Percentiles rank a stretch among this genome's conserved stretches.
These are phyloP conservation scores for Fusarium liriodendri DNA, from an alignment of 2,329 filamentous ascomycete genomes.

Conservation along the genomic window DNA sequence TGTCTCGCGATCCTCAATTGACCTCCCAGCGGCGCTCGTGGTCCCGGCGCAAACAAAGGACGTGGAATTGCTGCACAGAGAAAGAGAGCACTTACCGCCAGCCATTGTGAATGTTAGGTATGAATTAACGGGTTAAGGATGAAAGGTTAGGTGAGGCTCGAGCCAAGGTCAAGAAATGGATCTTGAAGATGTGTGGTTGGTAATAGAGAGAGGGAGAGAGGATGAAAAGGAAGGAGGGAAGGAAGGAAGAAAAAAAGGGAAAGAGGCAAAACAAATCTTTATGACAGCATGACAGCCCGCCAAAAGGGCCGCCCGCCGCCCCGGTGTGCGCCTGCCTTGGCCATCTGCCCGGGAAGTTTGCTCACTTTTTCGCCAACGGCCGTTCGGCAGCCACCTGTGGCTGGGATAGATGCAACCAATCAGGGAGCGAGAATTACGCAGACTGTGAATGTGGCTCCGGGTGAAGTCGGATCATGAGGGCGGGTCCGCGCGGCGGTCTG, in stretches of 20 bases:
- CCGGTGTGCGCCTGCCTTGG: not conserved
- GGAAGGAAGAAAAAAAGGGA: constrained; percentile 36
- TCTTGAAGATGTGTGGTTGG: constrained; percentile 26
- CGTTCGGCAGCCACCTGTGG: constrained; percentile 37
- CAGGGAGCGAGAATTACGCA: constrained; percentile 48
- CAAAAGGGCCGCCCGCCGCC: constrained; percentile 2
- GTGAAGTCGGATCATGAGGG: constrained; percentile 49
- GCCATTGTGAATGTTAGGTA: constrained; percentile 54
- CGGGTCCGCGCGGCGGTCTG: constrained; percentile 16
- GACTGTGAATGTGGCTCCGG: constrained; percentile 44
- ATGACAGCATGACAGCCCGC: constrained; percentile 54
- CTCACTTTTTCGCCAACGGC: constrained; percentile 19
- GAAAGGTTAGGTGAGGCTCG: constrained; percentile 31
- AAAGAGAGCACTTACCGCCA: constrained; percentile 54
- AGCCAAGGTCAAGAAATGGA: constrained; percentile 24
- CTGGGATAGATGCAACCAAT: constrained; percentile 50
- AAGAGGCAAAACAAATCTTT: constrained; percentile 52
- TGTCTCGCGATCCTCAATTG: constrained; percentile 34
- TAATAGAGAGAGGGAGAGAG: constrained; percentile 29
- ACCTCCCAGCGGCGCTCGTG: constrained; percentile 8
- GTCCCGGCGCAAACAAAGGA: constrained; percentile 19
- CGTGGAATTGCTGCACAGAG: not conserved
- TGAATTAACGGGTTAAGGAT: constrained; percentile 30
- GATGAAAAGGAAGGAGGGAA: constrained; percentile 33
- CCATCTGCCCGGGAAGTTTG: constrained; percentile 6